A percentile compares a stretch with the other conserved stretches of the same genome.
These are phyloP conservation scores for Ascomycota sp. DNA, from an alignment of 2,329 filamentous ascomycete genomes.

Conservation along the genomic window DNA sequence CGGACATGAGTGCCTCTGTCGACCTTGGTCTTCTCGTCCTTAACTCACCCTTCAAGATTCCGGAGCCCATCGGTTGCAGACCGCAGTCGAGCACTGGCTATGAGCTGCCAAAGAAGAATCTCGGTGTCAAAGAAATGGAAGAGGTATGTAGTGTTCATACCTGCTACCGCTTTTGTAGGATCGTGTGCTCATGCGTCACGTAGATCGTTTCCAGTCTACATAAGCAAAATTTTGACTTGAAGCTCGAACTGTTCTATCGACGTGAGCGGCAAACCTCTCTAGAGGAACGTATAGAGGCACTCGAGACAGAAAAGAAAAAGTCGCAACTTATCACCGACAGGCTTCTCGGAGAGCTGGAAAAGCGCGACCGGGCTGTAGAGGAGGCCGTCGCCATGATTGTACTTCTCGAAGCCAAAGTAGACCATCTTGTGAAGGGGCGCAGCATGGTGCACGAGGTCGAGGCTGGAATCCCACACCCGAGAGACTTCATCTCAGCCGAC, in stretches of 20 bases:
- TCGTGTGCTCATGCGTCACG: constrained; percentile 2
- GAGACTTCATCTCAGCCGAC: constrained; percentile 10
- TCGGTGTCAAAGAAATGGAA: constrained; percentile 50
- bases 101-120: constrained; percentile 25
- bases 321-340: constrained; percentile 36
- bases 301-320: constrained; percentile 33
- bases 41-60: constrained; percentile 17
- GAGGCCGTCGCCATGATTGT: constrained; percentile 54
- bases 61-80: constrained; percentile 15
- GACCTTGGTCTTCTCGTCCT: constrained; percentile 16
- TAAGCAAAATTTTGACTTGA: constrained; percentile 62
- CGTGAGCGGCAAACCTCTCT: constrained; percentile 40
- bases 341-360: constrained; percentile 39
- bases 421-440: constrained; percentile 30
- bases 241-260: constrained; percentile 50
- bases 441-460: constrained; percentile 32
- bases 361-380: constrained; percentile 48
- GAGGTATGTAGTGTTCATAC: constrained; percentile 21
- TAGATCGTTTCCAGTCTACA: constrained; percentile 48
- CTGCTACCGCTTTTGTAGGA: background rate
- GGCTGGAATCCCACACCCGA: constrained; percentile 14
- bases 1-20: constrained; percentile 17
- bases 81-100: constrained; percentile 21
- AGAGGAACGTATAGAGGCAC: constrained; percentile 33
- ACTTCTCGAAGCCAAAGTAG: constrained; percentile 37